phyloP scores from a whole-genome alignment of 2,329 filamentous ascomycete genomes.

The Penicillium sp. region DNA sequence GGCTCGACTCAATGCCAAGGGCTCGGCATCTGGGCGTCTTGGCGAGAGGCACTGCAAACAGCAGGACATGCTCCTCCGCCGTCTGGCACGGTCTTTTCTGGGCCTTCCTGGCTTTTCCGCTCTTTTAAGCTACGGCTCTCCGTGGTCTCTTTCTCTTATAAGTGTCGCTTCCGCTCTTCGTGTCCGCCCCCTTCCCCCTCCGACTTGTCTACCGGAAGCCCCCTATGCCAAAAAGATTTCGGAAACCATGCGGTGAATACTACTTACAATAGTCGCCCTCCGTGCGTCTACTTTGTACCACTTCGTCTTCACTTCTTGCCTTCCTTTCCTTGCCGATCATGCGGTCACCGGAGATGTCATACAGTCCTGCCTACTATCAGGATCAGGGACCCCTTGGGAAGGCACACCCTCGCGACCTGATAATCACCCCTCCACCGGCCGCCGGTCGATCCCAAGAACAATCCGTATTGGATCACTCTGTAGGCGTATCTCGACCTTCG shows the following conservation, averaged over 20 bases:
- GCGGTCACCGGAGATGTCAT: conserved; percentile 38
- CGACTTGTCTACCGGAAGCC: conserved; percentile 10
- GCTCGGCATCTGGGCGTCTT: conserved; percentile 35
- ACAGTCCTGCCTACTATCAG: conserved; percentile 37
- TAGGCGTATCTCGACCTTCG: conserved; percentile 13
- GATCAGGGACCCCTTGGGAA: conserved; percentile 27
- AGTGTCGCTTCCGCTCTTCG: conserved; percentile 12
- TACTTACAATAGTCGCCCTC: conserved; percentile 19
- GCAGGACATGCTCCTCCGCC: conserved; percentile 25
- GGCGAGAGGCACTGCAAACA: conserved; percentile 27
- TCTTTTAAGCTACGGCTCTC: conserved; percentile 16
- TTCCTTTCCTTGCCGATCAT: conserved; percentile 22
- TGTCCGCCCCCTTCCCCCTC: conserved; percentile 6
- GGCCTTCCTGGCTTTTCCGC: conserved; percentile 24
- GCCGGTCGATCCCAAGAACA: conserved; percentile 21
- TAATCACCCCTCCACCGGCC: conserved; percentile 21
- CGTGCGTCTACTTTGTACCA: conserved; percentile 23
- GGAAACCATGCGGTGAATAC: conserved; percentile 25
- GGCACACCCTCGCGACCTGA: conserved; percentile 21
- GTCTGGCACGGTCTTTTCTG: conserved; percentile 24
- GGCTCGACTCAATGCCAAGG: conserved; percentile 29
- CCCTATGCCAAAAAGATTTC: conserved; percentile 5
- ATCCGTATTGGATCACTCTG: conserved; percentile 14
- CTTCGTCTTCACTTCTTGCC: conserved; percentile 13
- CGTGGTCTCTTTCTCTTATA: conserved; percentile 17